Conservation (phyloP, 345 rosid genomes). For the Citrus unshiu region DNA sequence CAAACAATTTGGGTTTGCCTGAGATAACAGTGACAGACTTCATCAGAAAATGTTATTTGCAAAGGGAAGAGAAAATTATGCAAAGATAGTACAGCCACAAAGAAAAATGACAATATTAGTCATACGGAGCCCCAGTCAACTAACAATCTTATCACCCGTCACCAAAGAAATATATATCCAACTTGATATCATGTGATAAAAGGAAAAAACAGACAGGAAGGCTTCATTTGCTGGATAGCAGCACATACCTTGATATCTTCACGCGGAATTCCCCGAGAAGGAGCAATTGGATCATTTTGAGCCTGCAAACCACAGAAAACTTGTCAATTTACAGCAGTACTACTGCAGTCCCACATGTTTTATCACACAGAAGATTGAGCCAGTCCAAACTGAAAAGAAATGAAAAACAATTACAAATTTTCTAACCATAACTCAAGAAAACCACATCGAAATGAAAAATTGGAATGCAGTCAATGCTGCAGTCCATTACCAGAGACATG, state of each 20-base stretch:
- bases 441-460: neutral
- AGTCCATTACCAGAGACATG: neutral
- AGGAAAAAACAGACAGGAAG: neutral
- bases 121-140: neutral
- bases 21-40: constrained; percentile 1
- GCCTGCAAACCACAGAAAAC: constrained; percentile 48
- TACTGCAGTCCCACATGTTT: neutral
- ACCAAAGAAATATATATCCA: too few relatives aligned
- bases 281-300: constrained; percentile 89
- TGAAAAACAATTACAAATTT: neutral
- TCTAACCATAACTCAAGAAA: neutral
- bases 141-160: too few relatives aligned
- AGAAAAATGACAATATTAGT: neutral
- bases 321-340: neutral
- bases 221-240: neutral
- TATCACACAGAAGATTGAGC: neutral
- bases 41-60: too few relatives aligned
- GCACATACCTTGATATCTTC: constrained; percentile 69
- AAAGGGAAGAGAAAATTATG: neutral
- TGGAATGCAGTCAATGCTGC: neutral
- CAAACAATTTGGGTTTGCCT: constrained; percentile 81
- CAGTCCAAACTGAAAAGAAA: neutral
- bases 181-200: too few relatives aligned
- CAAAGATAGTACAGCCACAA: neutral
- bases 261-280: constrained; percentile 78